These are phyloP conservation scores for Candida incommunis DNA, from an alignment of 805 yeast genomes.

Conservation along the genomic window DNA sequence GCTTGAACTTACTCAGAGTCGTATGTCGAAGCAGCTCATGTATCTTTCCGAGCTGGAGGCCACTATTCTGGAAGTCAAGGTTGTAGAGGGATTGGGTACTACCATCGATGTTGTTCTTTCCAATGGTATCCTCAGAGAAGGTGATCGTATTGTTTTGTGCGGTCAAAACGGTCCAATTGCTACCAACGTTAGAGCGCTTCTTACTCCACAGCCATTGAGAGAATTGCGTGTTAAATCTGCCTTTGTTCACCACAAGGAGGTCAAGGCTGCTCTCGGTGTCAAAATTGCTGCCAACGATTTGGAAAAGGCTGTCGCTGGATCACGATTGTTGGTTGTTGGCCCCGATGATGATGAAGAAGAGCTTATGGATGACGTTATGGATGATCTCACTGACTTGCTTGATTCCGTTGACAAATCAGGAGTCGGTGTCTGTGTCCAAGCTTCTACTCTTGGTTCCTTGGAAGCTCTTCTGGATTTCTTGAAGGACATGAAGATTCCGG, in stretches of 20 bases:
- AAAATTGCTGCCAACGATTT: constrained; percentile 96
- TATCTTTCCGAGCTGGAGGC: constrained; percentile 90
- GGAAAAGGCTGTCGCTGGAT: constrained; percentile 98
- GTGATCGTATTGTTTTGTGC: constrained; percentile 89
- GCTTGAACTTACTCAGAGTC: constrained; percentile 89
- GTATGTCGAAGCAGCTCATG: constrained; percentile 98
- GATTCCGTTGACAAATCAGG: constrained; percentile 94
- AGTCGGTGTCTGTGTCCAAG: constrained; percentile 96
- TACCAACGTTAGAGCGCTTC: constrained; percentile 85
- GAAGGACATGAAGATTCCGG: constrained; percentile 98
- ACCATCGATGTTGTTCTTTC: constrained; percentile 95
- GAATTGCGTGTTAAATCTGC: constrained; percentile 95
- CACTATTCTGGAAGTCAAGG: constrained; percentile 93
- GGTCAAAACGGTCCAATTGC: constrained; percentile 98
- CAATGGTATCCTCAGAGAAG: constrained; percentile 91
- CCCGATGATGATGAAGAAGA: constrained; percentile 98
- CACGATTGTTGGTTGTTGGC: constrained; percentile 86
- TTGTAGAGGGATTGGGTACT: constrained; percentile 95
- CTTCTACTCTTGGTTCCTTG: constrained; percentile 93
- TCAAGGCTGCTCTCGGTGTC: constrained; percentile 97
- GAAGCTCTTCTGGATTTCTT: constrained; percentile 95
- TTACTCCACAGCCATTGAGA: constrained; percentile 95
- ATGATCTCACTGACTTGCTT: constrained; percentile 84
- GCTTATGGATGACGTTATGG: constrained; percentile 96
- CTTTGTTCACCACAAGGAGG: constrained; percentile 92